A percentile compares a stretch with the other conserved stretches of the same genome.
phyloP scores from a whole-genome alignment of 2,329 filamentous ascomycete species.

The Periconia sp. region DNA sequence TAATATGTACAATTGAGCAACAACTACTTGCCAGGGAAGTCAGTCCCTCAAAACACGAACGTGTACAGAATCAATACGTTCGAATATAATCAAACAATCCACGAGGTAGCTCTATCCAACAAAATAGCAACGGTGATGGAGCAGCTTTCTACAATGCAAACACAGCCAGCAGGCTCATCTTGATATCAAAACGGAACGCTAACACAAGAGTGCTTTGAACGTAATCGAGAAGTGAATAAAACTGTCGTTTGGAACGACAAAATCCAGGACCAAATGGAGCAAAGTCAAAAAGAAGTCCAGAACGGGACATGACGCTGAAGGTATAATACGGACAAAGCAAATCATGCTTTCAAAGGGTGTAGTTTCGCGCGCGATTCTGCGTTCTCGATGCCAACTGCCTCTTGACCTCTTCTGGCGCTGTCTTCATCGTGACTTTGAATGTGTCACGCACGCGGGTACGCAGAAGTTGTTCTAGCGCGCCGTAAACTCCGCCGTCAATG shows the following conservation, averaged over 20 bases:
- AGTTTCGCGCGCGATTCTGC: slow-evolving; percentile 29
- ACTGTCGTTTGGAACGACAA: neutral
- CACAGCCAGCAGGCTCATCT: slow-evolving; percentile 2
- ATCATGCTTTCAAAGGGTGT: slow-evolving; percentile 24
- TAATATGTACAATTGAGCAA: neutral
- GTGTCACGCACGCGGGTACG: slow-evolving; percentile 40
- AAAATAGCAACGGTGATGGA: neutral
- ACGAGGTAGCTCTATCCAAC: neutral
- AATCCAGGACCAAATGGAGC: neutral
- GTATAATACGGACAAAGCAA: neutral
- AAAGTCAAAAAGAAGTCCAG: neutral
- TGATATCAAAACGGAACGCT: slow-evolving; percentile 4
- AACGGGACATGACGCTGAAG: slow-evolving; percentile 4
- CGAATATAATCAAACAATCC: too few species aligned
- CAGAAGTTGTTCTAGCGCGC: slow-evolving; percentile 32
- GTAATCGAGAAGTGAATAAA: neutral
- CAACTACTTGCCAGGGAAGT: neutral
- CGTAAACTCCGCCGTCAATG: slow-evolving; percentile 33
- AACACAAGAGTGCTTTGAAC: neutral
- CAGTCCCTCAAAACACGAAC: neutral
- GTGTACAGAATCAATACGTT: too few species aligned
- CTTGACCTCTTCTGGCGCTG: slow-evolving; percentile 38
- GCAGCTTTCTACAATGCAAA: slow-evolving; percentile 10
- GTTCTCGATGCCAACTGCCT: slow-evolving; percentile 34
- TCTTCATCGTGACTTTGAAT: slow-evolving; percentile 40